A percentile compares a stretch with the other conserved stretches of the same genome.
phyloP scores from a whole-genome alignment of 495 filamentous ascomycete genomes.

The Sporormia fimetaria region DNA sequence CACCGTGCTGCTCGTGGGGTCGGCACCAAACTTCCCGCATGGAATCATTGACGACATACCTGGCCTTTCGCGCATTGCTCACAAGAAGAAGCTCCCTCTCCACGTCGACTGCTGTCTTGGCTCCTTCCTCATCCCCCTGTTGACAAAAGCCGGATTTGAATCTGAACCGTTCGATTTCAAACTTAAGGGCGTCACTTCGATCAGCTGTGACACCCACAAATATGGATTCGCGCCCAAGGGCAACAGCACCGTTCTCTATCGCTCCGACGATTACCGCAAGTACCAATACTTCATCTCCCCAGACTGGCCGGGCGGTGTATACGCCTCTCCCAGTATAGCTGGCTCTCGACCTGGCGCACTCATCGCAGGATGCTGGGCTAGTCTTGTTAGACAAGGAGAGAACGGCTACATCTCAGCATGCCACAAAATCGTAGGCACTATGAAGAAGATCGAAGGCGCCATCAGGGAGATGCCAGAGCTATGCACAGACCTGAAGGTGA shows the following conservation, averaged over 20 bases:
- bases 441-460: conserved; percentile 71
- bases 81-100: conserved; percentile 66
- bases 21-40: conserved; percentile 94
- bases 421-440: conserved; percentile 73
- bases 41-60: conserved; percentile 94
- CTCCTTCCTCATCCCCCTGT: conserved; percentile 85
- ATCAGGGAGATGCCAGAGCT: conserved; percentile 56
- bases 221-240: conserved; percentile 98
- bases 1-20: conserved; percentile 91
- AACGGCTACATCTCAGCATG: conserved; percentile 79
- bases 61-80: conserved; percentile 70
- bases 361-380: conserved; percentile 90
- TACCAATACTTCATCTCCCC: conserved; percentile 96
- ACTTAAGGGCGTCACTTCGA: conserved; percentile 83
- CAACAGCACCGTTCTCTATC: conserved; percentile 85
- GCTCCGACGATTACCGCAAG: conserved; percentile 58
- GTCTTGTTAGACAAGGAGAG: conserved; percentile 77
- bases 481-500: conserved; percentile 57
- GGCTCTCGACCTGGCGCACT: conserved; percentile 86
- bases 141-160: conserved; percentile 83
- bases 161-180: conserved; percentile 85
- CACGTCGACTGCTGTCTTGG: conserved; percentile 98
- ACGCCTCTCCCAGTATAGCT: conserved; percentile 81
- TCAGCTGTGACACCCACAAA: conserved; percentile 95
- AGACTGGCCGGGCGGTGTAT: conserved; percentile 92